Conservation (phyloP, 2,329 filamentous ascomycete genomes). For the Talaromyces sp. region DNA sequence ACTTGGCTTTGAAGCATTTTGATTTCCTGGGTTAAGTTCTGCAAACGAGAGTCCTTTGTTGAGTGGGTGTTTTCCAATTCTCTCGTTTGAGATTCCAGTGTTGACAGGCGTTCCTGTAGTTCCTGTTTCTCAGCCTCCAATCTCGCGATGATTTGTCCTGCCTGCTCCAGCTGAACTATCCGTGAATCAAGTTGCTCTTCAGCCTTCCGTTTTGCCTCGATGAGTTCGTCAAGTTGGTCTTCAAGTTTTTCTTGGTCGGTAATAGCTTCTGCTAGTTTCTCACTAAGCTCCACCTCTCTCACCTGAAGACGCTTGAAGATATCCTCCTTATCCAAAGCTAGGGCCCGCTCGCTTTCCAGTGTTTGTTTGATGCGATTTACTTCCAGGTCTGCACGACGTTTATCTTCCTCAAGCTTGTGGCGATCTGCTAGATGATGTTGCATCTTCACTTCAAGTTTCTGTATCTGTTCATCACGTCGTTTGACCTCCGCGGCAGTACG, state of each 20-base stretch:
- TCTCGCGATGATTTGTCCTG: slow-evolving; percentile 75
- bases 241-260: slow-evolving; percentile 93
- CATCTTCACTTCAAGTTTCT: slow-evolving; percentile 78
- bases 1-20: slow-evolving; percentile 90
- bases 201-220: slow-evolving; percentile 81
- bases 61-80: slow-evolving; percentile 66
- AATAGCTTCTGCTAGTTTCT: slow-evolving; percentile 85
- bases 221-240: slow-evolving; percentile 82
- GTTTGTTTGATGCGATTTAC: slow-evolving; percentile 88
- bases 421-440: slow-evolving; percentile 67
- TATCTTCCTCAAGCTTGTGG: slow-evolving; percentile 81
- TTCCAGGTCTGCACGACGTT: slow-evolving; percentile 78
- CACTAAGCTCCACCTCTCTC: slow-evolving; percentile 84
- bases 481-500: slow-evolving; percentile 90
- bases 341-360: slow-evolving; percentile 88
- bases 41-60: slow-evolving; percentile 69
- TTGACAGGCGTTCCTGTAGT: slow-evolving; percentile 59
- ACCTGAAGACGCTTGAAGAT: slow-evolving; percentile 95
- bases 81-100: slow-evolving; percentile 65
- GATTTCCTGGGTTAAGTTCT: slow-evolving; percentile 72
- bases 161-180: slow-evolving; percentile 81
- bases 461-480: slow-evolving; percentile 89
- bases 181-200: slow-evolving; percentile 78
- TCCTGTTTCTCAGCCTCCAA: slow-evolving; percentile 82
- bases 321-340: slow-evolving; percentile 96